phyloP scores from a whole-genome alignment of 1,284 basidiomycete genomes.

The Moniliophthora roreri region DNA sequence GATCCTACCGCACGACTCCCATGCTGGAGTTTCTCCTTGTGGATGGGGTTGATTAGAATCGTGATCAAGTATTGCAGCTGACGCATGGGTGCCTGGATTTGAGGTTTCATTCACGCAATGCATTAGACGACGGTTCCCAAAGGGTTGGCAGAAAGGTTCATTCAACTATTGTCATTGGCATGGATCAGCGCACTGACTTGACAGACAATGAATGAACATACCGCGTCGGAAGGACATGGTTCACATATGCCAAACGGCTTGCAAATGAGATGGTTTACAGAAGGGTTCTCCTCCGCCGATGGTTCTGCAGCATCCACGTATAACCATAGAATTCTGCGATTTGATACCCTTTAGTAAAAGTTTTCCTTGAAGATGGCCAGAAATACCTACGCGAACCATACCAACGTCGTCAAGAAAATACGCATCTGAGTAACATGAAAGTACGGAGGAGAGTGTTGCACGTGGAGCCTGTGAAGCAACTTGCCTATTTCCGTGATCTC shows the following conservation, averaged over 20 bases:
- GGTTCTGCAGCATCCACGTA: neutral
- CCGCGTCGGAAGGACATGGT: constrained; percentile 78
- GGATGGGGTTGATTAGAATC: constrained; percentile 16
- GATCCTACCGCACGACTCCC: constrained; percentile 89
- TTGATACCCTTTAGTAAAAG: neutral
- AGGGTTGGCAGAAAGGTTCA: constrained; percentile 89
- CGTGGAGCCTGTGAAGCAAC: constrained; percentile 23
- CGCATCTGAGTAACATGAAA: constrained; percentile 38
- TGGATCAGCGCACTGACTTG: neutral
- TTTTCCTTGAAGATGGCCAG: neutral
- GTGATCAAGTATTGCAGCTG: neutral
- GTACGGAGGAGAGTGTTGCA: constrained; percentile 11
- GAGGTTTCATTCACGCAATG: constrained; percentile 60
- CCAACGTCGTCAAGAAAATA: no score
- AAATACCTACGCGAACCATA: neutral
- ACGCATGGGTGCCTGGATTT: constrained; percentile 9
- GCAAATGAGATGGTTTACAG: constrained; percentile 48
- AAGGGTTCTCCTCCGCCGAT: constrained; percentile 16
- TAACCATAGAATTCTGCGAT: neutral
- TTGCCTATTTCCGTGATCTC: constrained; percentile 3
- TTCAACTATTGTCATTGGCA: constrained; percentile 49
- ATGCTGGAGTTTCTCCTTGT: constrained; percentile 75
- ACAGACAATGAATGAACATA: constrained; percentile 38
- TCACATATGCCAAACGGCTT: constrained; percentile 80
- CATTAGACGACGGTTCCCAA: constrained; percentile 84